Evolutionary conservation across 768 basidiomycete genomes (phyloP).

Genomic region (Russula brevipes): DNA sequence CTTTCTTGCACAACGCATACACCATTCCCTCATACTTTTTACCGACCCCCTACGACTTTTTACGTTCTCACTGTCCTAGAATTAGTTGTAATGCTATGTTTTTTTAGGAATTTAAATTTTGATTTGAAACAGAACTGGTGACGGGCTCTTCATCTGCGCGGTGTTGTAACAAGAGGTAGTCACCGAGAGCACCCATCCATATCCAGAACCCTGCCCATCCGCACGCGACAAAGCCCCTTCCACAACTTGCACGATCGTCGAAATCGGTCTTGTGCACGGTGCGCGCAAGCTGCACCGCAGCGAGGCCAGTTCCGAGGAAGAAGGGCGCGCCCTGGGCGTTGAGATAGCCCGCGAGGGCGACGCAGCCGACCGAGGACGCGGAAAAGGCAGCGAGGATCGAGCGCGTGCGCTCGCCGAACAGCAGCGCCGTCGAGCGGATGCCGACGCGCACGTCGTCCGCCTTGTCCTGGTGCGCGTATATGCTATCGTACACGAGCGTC

Average conservation of each 20-base stretch:
- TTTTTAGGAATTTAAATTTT: not conserved
- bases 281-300: conserved; percentile 70
- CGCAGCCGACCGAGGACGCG: conserved; percentile 60
- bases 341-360: conserved; percentile 75
- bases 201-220: conserved; percentile 86
- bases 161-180: conserved; percentile 46
- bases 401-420: conserved; percentile 76
- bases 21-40: not conserved
- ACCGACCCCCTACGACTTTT: not conserved
- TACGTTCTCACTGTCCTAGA: not conserved
- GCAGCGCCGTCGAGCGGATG: conserved; percentile 90
- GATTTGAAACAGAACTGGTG: not conserved
- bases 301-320: conserved; percentile 71
- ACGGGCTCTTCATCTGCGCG: not conserved
- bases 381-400: conserved; percentile 74
- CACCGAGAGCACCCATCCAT: conserved; percentile 72
- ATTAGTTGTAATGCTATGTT: conserved; percentile 1
- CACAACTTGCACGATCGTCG: conserved; percentile 71
- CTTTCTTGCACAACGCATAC: not conserved
- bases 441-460: conserved; percentile 79
- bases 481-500: conserved; percentile 96
- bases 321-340: conserved; percentile 75
- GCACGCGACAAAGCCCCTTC: conserved; percentile 84
- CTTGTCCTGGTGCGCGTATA: conserved; percentile 99
- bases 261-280: conserved; percentile 74